Evolutionary conservation across 805 yeast genomes (phyloP).

Genomic region (Nakazawaea peltata): DNA sequence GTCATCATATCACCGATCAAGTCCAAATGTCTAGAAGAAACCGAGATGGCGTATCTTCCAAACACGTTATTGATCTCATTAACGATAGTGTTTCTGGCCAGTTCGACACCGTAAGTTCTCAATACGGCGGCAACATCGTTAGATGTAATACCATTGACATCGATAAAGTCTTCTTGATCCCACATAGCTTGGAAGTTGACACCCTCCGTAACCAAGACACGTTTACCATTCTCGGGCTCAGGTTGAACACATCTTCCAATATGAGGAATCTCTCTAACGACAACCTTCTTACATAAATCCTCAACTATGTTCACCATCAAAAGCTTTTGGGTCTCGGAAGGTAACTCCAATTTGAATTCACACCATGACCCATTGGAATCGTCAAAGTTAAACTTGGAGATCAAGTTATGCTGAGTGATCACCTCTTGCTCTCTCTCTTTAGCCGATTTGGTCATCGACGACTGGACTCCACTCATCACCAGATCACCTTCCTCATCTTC

Average conservation of each 20-base stretch:
- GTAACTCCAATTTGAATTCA: conserved; percentile 75
- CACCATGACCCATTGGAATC: conserved; percentile 89
- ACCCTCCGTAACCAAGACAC: conserved; percentile 91
- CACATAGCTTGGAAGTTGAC: conserved; percentile 97
- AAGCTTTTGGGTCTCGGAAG: conserved; percentile 82
- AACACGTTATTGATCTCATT: conserved; percentile 93
- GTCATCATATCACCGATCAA: conserved; percentile 99
- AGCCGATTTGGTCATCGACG: conserved; percentile 41
- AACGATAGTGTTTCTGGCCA: conserved; percentile 96
- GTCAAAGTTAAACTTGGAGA: conserved; percentile 82
- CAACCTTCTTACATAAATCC: conserved; percentile 80
- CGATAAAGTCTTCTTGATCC: conserved; percentile 91
- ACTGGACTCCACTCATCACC: conserved; percentile 18
- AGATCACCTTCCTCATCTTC: conserved; percentile 37
- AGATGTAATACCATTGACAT: conserved; percentile 82
- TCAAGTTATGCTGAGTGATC: conserved; percentile 60
- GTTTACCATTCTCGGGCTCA: conserved; percentile 55
- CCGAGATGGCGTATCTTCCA: conserved; percentile 92
- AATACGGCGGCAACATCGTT: conserved; percentile 91
- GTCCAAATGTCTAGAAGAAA: conserved; percentile 89
- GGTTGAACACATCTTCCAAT: conserved; percentile 94
- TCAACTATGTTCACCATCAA: conserved; percentile 97
- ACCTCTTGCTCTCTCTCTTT: conserved; percentile 83
- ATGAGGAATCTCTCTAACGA: conserved; percentile 83
- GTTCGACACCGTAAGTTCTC: conserved; percentile 94